Conservation (phyloP, 768 basidiomycete species). For the Russula brevipes region DNA sequence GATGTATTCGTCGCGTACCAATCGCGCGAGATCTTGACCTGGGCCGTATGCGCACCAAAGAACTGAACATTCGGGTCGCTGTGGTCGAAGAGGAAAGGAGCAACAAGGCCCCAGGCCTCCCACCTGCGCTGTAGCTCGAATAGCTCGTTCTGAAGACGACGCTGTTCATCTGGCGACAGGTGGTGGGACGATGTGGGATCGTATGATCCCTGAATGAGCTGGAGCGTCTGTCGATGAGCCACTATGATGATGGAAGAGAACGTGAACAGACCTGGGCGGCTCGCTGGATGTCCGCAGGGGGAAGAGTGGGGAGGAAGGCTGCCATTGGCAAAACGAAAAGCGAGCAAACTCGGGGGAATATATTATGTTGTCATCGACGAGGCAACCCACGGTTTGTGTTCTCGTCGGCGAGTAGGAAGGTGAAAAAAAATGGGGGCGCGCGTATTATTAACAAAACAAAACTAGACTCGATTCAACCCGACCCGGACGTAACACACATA, state of each 20-base stretch:
- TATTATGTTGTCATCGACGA: neutral
- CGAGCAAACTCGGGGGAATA: neutral
- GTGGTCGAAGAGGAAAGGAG: slow-evolving; percentile 61
- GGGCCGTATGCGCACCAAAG: slow-evolving; percentile 90
- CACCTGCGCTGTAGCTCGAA: slow-evolving; percentile 71
- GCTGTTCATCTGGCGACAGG: slow-evolving; percentile 54
- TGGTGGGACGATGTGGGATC: slow-evolving; percentile 40
- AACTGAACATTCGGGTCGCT: slow-evolving; percentile 83
- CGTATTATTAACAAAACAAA: too few relatives aligned
- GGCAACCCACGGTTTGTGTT: neutral
- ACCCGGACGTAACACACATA: too few relatives aligned
- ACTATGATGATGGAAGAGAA: slow-evolving; percentile 13
- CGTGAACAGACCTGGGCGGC: slow-evolving; percentile 49
- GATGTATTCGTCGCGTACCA: slow-evolving; percentile 50
- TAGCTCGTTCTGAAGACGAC: slow-evolving; percentile 62
- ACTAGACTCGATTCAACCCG: too few relatives aligned
- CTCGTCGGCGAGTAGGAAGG: too few relatives aligned
- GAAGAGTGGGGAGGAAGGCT: slow-evolving; percentile 48
- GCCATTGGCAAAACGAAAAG: slow-evolving; percentile 6
- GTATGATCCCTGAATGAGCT: slow-evolving; percentile 71
- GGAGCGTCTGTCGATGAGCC: neutral
- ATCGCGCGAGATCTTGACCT: slow-evolving; percentile 90
- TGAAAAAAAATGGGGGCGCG: too few relatives aligned
- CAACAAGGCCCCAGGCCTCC: slow-evolving; percentile 80
- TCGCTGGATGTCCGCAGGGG: slow-evolving; percentile 49